Percentiles rank a stretch among this genome's conserved stretches.
These are phyloP conservation scores for Urochloa ruziziensis DNA, from an alignment of 176 grass and related monocot species.

Conservation along the genomic window DNA sequence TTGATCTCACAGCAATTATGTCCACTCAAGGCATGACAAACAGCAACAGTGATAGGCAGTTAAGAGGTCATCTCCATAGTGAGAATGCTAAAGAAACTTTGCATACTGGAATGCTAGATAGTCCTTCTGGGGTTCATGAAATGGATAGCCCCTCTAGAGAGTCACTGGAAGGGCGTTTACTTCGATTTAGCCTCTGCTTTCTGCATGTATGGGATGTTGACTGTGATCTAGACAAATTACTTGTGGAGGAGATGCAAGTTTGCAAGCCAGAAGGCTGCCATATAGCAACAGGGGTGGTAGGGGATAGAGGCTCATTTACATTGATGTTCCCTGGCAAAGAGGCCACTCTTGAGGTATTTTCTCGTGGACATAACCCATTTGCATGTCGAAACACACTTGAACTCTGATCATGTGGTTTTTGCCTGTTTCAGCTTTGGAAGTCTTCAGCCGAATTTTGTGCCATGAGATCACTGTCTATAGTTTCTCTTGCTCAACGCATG, in stretches of 20 bases:
- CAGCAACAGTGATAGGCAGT: constrained; percentile 34
- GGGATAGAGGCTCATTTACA: constrained; percentile 82
- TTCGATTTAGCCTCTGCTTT: constrained; percentile 97
- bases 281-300: constrained; percentile 74
- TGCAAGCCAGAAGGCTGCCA: constrained; percentile 88
- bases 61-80: constrained; percentile 45
- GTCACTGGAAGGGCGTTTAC: constrained; percentile 72
- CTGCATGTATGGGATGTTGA: constrained; percentile 94
- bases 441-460: constrained; percentile 91
- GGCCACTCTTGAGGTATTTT: constrained; percentile 79
- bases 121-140: constrained; percentile 39
- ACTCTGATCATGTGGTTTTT: constrained; percentile 36
- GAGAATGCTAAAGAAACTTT: constrained; percentile 30
- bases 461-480: constrained; percentile 89
- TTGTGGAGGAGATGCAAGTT: constrained; percentile 92
- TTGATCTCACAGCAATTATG: constrained; percentile 90
- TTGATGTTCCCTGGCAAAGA: constrained; percentile 88
- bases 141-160: constrained; percentile 75
- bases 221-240: constrained; percentile 75
- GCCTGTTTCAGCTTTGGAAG: constrained; percentile 82
- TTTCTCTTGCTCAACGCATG: constrained; percentile 93
- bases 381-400: constrained; percentile 9
- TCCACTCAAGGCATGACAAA: constrained; percentile 45
- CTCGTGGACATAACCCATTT: constrained; percentile 15
- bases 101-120: constrained; percentile 28